phyloP scores from a whole-genome alignment of 495 filamentous ascomycete genomes.

The Penicillium odoratum region DNA sequence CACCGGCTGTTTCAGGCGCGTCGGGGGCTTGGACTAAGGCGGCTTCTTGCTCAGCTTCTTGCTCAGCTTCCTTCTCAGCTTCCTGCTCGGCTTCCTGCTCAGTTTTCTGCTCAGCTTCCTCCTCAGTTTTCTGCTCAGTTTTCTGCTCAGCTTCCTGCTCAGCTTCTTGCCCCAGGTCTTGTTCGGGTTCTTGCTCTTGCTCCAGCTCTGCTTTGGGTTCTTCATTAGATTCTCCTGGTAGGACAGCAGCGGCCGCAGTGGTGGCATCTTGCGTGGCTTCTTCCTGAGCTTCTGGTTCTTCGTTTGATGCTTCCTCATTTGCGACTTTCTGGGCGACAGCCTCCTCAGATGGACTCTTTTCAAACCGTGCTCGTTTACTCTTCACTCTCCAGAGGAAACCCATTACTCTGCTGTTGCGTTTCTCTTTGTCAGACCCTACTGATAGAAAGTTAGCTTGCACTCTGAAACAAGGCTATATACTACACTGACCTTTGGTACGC shows the following conservation, averaged over 20 bases:
- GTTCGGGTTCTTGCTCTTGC: background rate
- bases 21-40: slow-evolving; percentile 3
- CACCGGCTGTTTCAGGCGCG: slow-evolving; percentile 12
- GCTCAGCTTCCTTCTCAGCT: background rate
- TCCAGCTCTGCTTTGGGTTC: background rate
- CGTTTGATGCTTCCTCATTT: background rate
- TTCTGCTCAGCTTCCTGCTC: background rate
- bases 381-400: slow-evolving; percentile 34
- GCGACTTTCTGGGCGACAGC: background rate
- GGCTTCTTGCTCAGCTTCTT: background rate
- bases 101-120: background rate
- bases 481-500: slow-evolving; percentile 43
- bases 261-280: slow-evolving; percentile 6
- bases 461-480: background rate
- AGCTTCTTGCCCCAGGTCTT: background rate
- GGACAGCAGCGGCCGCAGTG: background rate
- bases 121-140: background rate
- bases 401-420: slow-evolving; percentile 26
- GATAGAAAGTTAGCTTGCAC: background rate
- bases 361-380: slow-evolving; percentile 21
- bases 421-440: slow-evolving; percentile 19
- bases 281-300: slow-evolving; percentile 1
- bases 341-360: slow-evolving; percentile 9
- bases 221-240: background rate
- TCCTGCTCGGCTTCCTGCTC: background rate